Conservation (phyloP, 2,329 filamentous ascomycete genomes). For the Periconia sp. region DNA sequence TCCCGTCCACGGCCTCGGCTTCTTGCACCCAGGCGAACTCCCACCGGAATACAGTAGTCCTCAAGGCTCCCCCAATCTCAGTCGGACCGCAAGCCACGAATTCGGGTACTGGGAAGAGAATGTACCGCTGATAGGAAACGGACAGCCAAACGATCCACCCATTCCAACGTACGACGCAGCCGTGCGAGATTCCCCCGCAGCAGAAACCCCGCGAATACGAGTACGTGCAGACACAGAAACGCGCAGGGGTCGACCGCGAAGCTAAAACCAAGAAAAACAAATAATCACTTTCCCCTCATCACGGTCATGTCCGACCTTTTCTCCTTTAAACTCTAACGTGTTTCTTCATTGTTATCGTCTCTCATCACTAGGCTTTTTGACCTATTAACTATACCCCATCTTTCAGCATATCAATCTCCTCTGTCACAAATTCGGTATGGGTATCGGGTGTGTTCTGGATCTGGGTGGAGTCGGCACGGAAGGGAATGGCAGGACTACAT, state of each 20-base stretch:
- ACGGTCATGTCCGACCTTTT: background rate
- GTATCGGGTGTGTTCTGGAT: background rate
- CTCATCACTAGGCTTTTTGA: background rate
- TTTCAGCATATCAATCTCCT: slow-evolving; percentile 15
- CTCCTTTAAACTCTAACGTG: background rate
- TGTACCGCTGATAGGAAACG: slow-evolving; percentile 46
- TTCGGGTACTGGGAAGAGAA: slow-evolving; percentile 52
- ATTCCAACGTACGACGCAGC: slow-evolving; percentile 85
- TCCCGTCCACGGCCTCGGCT: slow-evolving; percentile 33
- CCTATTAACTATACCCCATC: slow-evolving; percentile 17
- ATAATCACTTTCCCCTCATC: background rate
- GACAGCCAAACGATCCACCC: slow-evolving; percentile 55
- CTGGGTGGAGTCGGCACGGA: background rate
- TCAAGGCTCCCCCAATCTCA: slow-evolving; percentile 36
- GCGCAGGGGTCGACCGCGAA: slow-evolving; percentile 12
- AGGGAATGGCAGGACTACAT: background rate
- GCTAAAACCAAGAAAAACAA: background rate
- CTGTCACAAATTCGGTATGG: slow-evolving; percentile 1
- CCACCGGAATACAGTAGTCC: slow-evolving; percentile 55
- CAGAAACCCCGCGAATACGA: slow-evolving; percentile 16
- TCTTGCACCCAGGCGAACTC: slow-evolving; percentile 40
- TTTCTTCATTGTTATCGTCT: slow-evolving; percentile 6
- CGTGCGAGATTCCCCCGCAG: slow-evolving; percentile 63
- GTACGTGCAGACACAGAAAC: slow-evolving; percentile 22
- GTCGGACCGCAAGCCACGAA: slow-evolving; percentile 59